phyloP scores from a whole-genome alignment of 2,329 filamentous ascomycete species.

The Lecanicillium sp. region DNA sequence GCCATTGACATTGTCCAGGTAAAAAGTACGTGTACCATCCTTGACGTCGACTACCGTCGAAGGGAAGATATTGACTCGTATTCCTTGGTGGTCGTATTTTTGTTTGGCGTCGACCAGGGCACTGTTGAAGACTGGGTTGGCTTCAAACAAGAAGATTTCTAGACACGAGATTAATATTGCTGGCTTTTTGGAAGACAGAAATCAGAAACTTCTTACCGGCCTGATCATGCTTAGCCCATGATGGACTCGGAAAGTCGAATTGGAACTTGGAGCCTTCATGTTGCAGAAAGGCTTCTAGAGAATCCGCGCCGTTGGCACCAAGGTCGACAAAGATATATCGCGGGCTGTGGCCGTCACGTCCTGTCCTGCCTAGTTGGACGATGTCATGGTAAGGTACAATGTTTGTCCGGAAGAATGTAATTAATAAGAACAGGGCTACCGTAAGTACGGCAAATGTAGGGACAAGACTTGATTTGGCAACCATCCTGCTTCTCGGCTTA shows the following conservation, averaged over 20 bases:
- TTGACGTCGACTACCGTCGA: constrained; percentile 9
- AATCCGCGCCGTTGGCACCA: constrained; percentile 7
- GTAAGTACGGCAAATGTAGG: constrained; percentile 1
- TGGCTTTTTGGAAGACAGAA: neutral
- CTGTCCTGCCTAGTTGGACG: neutral
- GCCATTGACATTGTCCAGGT: constrained; percentile 10
- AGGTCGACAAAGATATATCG: constrained; percentile 8
- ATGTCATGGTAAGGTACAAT: neutral
- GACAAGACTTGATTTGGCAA: neutral
- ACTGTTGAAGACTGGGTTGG: constrained; percentile 10
- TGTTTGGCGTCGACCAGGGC: constrained; percentile 6
- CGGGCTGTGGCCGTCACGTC: neutral
- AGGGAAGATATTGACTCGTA: constrained; percentile 8
- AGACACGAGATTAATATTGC: too few species aligned
- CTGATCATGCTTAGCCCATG: constrained; percentile 5
- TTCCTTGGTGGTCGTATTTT: constrained; percentile 1
- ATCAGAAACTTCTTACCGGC: constrained; percentile 1
- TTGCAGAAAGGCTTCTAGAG: constrained; percentile 7
- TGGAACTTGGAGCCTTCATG: constrained; percentile 5
- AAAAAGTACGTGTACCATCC: constrained; percentile 9
- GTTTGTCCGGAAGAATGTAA: constrained; percentile 3
- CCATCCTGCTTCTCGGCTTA: neutral
- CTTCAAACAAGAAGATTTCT: constrained; percentile 12
- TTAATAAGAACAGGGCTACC: neutral
- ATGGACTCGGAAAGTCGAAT: constrained; percentile 4